Conservation (phyloP, 208 protist genomes). For the Crithidia brevicula region DNA sequence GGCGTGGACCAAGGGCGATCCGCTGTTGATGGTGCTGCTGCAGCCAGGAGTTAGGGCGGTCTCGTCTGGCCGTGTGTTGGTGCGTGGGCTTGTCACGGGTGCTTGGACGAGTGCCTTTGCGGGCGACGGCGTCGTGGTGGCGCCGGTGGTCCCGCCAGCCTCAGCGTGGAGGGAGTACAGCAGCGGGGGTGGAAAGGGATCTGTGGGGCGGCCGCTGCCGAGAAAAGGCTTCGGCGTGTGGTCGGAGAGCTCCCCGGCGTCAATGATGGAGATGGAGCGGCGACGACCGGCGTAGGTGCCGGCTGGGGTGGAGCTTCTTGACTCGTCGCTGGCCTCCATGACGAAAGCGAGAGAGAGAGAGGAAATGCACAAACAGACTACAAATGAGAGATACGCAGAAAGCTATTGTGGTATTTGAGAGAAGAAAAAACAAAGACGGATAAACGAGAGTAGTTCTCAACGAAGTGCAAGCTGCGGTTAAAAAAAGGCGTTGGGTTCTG, state of each 20-base stretch:
- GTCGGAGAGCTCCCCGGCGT: slow-evolving; percentile 15
- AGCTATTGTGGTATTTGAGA: too few species aligned
- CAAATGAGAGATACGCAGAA: too few species aligned
- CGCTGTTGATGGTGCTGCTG: slow-evolving; percentile 1
- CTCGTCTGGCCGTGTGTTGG: neutral
- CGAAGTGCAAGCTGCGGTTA: too few species aligned
- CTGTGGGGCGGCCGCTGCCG: slow-evolving; percentile 1
- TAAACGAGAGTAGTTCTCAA: slow-evolving; percentile 11
- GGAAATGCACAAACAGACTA: neutral
- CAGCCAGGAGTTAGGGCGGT: neutral
- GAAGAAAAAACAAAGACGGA: slow-evolving; percentile 1
- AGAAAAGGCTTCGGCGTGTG: slow-evolving; percentile 1
- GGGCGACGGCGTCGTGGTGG: neutral
- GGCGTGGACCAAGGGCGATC: neutral
- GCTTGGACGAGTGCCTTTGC: neutral
- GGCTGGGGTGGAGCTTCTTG: neutral
- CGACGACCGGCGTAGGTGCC: slow-evolving; percentile 13
- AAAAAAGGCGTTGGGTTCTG: slow-evolving; percentile 1
- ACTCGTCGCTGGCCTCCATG: slow-evolving; percentile 17
- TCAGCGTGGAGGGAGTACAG: neutral
- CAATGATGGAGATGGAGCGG: slow-evolving; percentile 21
- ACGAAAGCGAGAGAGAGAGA: neutral
- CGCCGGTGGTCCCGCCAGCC: too few species aligned
- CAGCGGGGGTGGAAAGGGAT: slow-evolving; percentile 2
- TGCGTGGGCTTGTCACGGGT: neutral